Evolutionary conservation across 495 filamentous ascomycete genomes (phyloP).

Genomic region (Corynascus novoguineensis): DNA sequence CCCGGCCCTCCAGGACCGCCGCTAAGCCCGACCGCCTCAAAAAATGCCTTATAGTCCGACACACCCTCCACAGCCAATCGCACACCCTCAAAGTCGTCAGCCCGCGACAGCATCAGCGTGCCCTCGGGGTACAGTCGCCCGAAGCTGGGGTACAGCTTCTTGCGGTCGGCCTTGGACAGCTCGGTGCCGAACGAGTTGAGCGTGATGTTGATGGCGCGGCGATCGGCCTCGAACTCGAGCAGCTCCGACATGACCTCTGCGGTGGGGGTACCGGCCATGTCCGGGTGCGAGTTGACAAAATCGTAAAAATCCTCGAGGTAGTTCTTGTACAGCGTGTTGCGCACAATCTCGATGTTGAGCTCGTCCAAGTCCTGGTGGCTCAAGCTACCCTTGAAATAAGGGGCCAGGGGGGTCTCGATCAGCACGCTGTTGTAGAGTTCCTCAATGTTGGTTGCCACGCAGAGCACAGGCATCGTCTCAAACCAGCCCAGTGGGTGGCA

Average conservation of each 20-base stretch:
- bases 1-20: conserved; percentile 67
- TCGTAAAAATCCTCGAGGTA: conserved; percentile 96
- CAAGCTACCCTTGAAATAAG: conserved; percentile 94
- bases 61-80: conserved; percentile 87
- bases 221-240: conserved; percentile 92
- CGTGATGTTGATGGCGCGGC: conserved; percentile 97
- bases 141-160: conserved; percentile 92
- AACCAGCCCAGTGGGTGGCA: conserved; percentile 99
- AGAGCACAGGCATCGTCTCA: conserved; percentile 96
- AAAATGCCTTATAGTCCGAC: conserved; percentile 86
- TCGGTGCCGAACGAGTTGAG: conserved; percentile 98
- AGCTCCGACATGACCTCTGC: conserved; percentile 92
- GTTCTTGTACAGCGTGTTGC: conserved; percentile 98
- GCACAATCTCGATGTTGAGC: conserved; percentile 98
- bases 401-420: conserved; percentile 90
- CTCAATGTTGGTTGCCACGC: conserved; percentile 96
- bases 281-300: conserved; percentile 80
- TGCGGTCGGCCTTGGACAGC: conserved; percentile 85
- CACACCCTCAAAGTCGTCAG: conserved; percentile 92
- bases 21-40: conserved; percentile 83
- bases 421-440: conserved; percentile 97
- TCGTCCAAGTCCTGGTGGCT: conserved; percentile 96
- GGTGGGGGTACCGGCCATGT: conserved; percentile 81
- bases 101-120: conserved; percentile 87
- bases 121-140: conserved; percentile 90